A percentile compares a stretch with the other conserved stretches of the same genome.
phyloP scores from a whole-genome alignment of 108 stramenopile genomes.

The Skeletonema menzelii region DNA sequence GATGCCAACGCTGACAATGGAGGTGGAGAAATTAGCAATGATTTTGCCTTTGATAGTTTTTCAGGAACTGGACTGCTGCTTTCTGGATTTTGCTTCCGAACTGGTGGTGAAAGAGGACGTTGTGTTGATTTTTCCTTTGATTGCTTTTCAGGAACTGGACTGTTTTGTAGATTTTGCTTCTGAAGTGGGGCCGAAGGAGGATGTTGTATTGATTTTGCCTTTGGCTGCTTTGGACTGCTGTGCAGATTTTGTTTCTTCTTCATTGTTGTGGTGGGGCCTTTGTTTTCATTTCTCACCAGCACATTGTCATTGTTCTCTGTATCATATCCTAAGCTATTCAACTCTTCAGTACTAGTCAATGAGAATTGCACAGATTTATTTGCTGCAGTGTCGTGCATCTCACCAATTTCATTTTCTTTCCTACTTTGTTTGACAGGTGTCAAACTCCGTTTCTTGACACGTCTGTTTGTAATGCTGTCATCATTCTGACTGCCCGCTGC shows the following conservation, averaged over 20 bases:
- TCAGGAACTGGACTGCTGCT: background rate
- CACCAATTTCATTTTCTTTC: background rate
- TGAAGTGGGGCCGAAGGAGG: too few species aligned
- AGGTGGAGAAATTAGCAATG: constrained; percentile 4
- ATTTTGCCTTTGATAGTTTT: background rate
- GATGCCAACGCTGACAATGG: background rate
- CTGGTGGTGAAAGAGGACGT: background rate
- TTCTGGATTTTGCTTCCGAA: too few species aligned
- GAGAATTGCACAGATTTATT: background rate
- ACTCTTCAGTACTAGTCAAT: background rate
- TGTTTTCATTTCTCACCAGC: background rate
- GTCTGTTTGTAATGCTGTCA: background rate
- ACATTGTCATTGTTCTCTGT: background rate
- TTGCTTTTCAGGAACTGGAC: background rate
- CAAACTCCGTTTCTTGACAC: background rate
- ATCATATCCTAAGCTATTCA: background rate
- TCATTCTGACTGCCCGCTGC: background rate
- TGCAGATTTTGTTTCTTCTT: constrained; percentile 1
- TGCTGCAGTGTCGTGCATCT: background rate
- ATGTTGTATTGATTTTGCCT: too few species aligned
- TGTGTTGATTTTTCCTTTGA: background rate
- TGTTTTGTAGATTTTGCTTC: background rate
- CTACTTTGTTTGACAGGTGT: background rate
- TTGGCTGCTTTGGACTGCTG: too few species aligned
- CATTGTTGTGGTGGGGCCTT: background rate